These are phyloP conservation scores for Prunus mira DNA, from an alignment of 306 rosid species.

Conservation along the genomic window DNA sequence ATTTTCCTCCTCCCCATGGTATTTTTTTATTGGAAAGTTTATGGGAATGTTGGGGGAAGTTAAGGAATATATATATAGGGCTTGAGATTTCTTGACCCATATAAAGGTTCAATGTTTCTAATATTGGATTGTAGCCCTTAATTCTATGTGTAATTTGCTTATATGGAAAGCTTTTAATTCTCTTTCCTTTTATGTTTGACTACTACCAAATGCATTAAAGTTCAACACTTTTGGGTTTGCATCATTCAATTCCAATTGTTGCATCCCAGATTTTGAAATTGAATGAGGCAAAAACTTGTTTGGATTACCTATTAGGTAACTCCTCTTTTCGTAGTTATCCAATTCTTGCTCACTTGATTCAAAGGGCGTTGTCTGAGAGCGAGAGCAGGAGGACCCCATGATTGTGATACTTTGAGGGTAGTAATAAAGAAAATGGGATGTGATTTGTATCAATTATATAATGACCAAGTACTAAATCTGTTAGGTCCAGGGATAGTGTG, in stretches of 20 bases:
- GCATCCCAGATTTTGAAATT: constrained; percentile 6
- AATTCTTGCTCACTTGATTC: background rate
- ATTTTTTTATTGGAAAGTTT: background rate
- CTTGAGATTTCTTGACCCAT: background rate
- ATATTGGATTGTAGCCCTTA: constrained; percentile 26
- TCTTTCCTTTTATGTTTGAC: constrained; percentile 6
- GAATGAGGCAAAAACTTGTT: constrained; percentile 7
- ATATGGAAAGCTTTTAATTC: constrained; percentile 13
- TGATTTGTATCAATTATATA: background rate
- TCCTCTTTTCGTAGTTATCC: background rate
- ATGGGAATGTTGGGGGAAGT: background rate
- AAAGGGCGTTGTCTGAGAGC: too few relatives aligned
- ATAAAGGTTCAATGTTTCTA: constrained; percentile 28
- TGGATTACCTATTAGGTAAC: constrained; percentile 7
- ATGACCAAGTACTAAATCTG: background rate
- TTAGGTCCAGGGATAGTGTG: background rate
- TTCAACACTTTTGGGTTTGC: constrained; percentile 9
- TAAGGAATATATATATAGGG: background rate
- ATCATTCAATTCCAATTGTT: constrained; percentile 7
- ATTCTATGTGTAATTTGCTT: constrained; percentile 8
- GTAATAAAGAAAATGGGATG: background rate
- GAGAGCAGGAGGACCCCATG: too few relatives aligned
- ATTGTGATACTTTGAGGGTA: too few relatives aligned
- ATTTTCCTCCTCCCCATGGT: constrained; percentile 36
- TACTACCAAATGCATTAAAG: constrained; percentile 2